Evolutionary conservation across 1,284 basidiomycete species (phyloP).

Genomic region (Porogramme epimiltina): DNA sequence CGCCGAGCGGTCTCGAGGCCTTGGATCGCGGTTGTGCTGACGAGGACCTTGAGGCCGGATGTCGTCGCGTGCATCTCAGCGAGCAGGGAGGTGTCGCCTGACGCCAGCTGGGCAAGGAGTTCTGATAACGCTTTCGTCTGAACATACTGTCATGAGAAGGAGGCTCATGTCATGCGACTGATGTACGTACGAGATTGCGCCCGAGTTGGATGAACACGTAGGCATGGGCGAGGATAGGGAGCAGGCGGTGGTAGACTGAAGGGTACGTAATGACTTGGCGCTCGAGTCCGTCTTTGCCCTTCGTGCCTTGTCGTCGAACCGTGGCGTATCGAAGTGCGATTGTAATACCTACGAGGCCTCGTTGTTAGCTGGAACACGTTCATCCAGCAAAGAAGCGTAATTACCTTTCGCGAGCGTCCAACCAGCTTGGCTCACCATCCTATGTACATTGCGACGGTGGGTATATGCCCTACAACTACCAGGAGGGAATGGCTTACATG

Average conservation of each 20-base stretch:
- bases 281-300: constrained; percentile 55
- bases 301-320: constrained; percentile 70
- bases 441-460: constrained; percentile 22
- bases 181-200: constrained; percentile 52
- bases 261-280: constrained; percentile 71
- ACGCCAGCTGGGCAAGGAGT: constrained; percentile 50
- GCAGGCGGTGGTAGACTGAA: constrained; percentile 67
- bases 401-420: constrained; percentile 61
- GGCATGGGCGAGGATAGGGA: constrained; percentile 68
- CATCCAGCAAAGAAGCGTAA: no score
- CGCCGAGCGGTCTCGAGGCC: constrained; percentile 72
- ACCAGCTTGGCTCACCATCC: constrained; percentile 63
- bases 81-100: constrained; percentile 59
- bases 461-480: not conserved
- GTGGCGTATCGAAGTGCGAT: constrained; percentile 76
- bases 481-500: constrained; percentile 36
- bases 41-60: constrained; percentile 70
- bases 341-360: constrained; percentile 40
- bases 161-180: not conserved
- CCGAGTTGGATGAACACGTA: constrained; percentile 76
- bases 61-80: constrained; percentile 75
- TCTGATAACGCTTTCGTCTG: constrained; percentile 52
- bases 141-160: not conserved
- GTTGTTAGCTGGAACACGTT: no score
- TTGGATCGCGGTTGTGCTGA: constrained; percentile 52